Conservation (phyloP, 164 flowering plant species). For the Piper betle region DNA sequence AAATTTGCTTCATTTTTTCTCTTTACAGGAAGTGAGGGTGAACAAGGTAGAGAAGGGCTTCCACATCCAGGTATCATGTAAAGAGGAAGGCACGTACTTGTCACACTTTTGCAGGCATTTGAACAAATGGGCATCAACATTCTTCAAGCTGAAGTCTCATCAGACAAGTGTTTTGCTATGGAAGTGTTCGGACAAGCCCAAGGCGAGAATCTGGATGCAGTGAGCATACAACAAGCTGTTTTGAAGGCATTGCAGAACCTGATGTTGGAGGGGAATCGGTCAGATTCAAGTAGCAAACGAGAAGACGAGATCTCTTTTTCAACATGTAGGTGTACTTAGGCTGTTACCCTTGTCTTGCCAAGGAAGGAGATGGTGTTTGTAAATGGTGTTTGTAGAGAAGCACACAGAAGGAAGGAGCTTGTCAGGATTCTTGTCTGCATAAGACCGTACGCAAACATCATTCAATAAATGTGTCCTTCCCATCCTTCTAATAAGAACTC, state of each 20-base stretch:
- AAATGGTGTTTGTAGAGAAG: no score
- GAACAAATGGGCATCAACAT: constrained; percentile 39
- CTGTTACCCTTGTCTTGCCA: no score
- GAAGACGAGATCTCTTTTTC: no score
- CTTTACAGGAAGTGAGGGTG: constrained; percentile 36
- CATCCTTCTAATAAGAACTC: no score
- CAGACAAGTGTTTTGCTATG: constrained; percentile 32
- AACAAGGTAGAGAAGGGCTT: constrained; percentile 31
- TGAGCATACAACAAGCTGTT: constrained; percentile 20
- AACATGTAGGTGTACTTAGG: no score
- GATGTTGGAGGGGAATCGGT: neutral
- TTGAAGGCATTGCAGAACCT: constrained; percentile 18
- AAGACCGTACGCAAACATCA: no score
- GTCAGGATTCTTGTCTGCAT: no score
- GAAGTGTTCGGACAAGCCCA: constrained; percentile 35
- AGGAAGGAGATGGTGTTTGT: no score
- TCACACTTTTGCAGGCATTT: constrained; percentile 34
- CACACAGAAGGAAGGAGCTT: no score
- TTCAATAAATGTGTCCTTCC: no score
- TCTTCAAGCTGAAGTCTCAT: constrained; percentile 36
- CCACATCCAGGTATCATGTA: constrained; percentile 25
- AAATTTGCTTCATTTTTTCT: neutral
- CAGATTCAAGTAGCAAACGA: no score
- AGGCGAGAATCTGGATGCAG: constrained; percentile 15
- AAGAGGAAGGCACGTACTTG: constrained; percentile 29